Base-by-base conservation (phyloP, 202 grass and related monocot species). In the Dendrocalamus latiflorus region DNA sequence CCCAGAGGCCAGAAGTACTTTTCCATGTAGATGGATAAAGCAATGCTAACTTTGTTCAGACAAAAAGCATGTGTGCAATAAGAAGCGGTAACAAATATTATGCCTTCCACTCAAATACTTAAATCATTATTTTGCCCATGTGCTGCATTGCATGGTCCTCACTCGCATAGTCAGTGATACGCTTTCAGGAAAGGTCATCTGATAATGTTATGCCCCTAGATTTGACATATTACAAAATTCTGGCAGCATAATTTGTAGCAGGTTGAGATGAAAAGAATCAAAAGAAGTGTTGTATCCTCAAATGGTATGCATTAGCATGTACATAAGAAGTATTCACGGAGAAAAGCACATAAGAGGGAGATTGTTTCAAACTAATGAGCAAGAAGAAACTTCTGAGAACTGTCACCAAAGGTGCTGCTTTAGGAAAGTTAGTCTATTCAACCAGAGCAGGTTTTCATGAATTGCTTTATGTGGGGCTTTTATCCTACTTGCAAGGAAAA, bases 381-480 rank as follows among this genome's bases (percentile, higher is more conserved):
- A 83, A 60, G 38, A 55, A 76, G 71, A 85, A 85, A 90, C 78
- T 85, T 88, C 66, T 77, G 39, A 83, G 73, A 60, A 86, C 75
- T 70, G 20, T 55, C 72, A 82, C 43, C 75, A 81, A 85, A 88
- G 78, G 81, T 83, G 56, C 58, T 86, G 56, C 88, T 83, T 88
- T 80, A 61, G 60, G 50, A 86, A 88, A 88, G 45, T 88, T 90
- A 53, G n/a, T n/a, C n/a, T n/a, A n/a, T n/a, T n/a, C n/a, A n/a
- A n/a, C n/a, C n/a, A n/a, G n/a, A n/a, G n/a, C n/a, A n/a, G n/a
- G n/a, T n/a, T n/a, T n/a, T n/a, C n/a, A n/a, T n/a, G n/a, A n/a
- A n/a, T n/a, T n/a, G n/a, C n/a, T n/a, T n/a, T n/a, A n/a, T n/a
- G n/a, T n/a, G n/a, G n/a, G n/a, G n/a, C n/a, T n/a, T n/a, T n/a